These are phyloP conservation scores for Hirschioporus abietinus DNA, from an alignment of 768 basidiomycete species.

Conservation along the genomic window DNA sequence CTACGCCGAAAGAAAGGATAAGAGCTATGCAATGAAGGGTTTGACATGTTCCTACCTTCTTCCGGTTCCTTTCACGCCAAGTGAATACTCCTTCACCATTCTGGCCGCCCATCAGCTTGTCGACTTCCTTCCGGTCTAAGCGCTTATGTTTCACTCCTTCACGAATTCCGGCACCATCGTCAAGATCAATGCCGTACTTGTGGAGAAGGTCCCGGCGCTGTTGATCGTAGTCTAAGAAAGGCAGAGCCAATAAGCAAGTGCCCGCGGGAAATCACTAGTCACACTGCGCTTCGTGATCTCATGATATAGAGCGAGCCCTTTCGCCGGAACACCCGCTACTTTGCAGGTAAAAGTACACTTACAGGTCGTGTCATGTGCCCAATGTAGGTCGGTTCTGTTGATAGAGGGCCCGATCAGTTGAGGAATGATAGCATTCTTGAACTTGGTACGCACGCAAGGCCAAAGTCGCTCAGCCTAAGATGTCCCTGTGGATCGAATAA, in stretches of 20 bases:
- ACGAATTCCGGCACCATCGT: constrained; percentile 59
- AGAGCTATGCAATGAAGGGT: constrained; percentile 16
- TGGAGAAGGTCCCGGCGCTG: constrained; percentile 82
- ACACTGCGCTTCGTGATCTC: background rate
- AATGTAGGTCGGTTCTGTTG: constrained; percentile 82
- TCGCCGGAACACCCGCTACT: background rate
- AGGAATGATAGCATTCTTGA: constrained; percentile 12
- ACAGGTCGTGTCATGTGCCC: constrained; percentile 97
- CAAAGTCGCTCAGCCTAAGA: constrained; percentile 93
- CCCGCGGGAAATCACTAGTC: background rate
- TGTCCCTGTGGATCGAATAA: constrained; percentile 91
- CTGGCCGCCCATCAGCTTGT: constrained; percentile 77
- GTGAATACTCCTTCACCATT: constrained; percentile 87
- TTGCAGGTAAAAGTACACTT: constrained; percentile 21
- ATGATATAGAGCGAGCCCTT: background rate
- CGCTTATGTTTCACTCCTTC: constrained; percentile 73
- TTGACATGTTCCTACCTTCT: constrained; percentile 59
- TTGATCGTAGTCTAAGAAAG: constrained; percentile 79
- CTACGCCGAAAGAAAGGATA: constrained; percentile 31
- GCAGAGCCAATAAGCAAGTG: background rate
- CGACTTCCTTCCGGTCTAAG: constrained; percentile 77
- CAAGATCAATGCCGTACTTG: constrained; percentile 94
- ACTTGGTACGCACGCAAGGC: constrained; percentile 70
- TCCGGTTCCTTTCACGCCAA: constrained; percentile 90
- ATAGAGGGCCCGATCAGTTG: constrained; percentile 17